Evolutionary conservation across 371 early-diverging fungal species (phyloP), one percentile per base, ranked within the genome.

Genomic region (Mucor circinelloides): DNA sequence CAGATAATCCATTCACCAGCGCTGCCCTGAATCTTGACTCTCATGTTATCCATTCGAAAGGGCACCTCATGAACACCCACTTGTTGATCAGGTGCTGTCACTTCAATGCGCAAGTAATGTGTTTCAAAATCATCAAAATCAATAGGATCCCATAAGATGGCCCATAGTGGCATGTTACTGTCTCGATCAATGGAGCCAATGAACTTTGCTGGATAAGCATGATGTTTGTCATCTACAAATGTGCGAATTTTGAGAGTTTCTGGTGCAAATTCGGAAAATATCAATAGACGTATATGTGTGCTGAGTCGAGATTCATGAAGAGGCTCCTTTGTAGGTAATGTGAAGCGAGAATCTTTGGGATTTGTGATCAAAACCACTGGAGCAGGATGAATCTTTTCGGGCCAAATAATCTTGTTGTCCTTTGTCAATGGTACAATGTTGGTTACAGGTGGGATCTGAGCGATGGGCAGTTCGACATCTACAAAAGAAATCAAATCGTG

Each of bases 361-460:
- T 95, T 94, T 0, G 97, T 95, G 17, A 95, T 86, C 12, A 97
- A 78, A 19, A 96, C 79, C 4, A 94, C 78, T 3, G 97, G 97
- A n/a, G 89, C 57, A 6, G 57, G 85, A 60, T 58, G 80, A 23
- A 63, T n/a, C 42, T 55, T 60, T 31, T 52, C 52, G 6, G 60
- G 67, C 60, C 60, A 66, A 32, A 58, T 46, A 28, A 73, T 60
- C n/a, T 74, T 42, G 38, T 67, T 61, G 3, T 72, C 48, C 21
- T 63, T 27, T 13, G 46, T 60, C 6, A 66, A 19, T 15, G 69
- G 73, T n/a, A 69, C 46, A 15, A 61, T 31, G 15, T 28, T 57
- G 44, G 60, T 23, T 12, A 28, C 60, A 17, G 70, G 56, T 9
- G 93, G 91, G 6, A 93, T 76, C 48, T 77, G 71, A 0, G 75